Percentiles rank a stretch among this genome's conserved stretches.
phyloP scores from a whole-genome alignment of 2,329 filamentous ascomycete species.

The Cercospora brassicicola region DNA sequence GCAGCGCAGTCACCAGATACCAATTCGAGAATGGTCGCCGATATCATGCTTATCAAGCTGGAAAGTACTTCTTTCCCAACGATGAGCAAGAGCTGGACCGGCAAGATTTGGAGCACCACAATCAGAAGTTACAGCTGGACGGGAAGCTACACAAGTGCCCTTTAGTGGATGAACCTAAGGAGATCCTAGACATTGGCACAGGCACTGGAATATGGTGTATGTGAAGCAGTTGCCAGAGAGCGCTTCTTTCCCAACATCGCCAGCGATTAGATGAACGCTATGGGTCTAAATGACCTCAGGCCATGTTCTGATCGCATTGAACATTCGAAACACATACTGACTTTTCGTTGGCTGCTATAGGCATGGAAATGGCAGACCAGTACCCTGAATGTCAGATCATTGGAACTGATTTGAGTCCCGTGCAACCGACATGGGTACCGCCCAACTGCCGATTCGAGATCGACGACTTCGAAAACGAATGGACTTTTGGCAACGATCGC shows the following conservation, averaged over 20 bases:
- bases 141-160: conserved; percentile 47
- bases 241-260: neutral
- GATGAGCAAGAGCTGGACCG: conserved; percentile 37
- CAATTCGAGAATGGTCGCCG: conserved; percentile 25
- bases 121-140: conserved; percentile 36
- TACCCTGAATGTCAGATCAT: conserved; percentile 36
- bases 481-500: conserved; percentile 41
- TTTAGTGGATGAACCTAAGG: conserved; percentile 39
- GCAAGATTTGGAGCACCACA: conserved; percentile 37
- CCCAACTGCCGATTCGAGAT: conserved; percentile 37
- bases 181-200: conserved; percentile 53
- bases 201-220: conserved; percentile 37
- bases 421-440: conserved; percentile 29
- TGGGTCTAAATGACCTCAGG: neutral
- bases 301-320: neutral
- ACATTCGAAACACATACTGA: neutral
- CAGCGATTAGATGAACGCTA: neutral
- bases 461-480: conserved; percentile 39
- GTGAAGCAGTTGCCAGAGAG: neutral
- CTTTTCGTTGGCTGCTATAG: neutral
- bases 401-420: conserved; percentile 43
- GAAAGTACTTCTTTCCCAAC: conserved; percentile 38
- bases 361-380: conserved; percentile 41
- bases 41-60: conserved; percentile 34
- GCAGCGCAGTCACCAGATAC: conserved; percentile 17